Evolutionary conservation across 352 stramenopile species (phyloP), one percentile per base, ranked within the genome.

Genomic region (Phytopythium delawarense): DNA sequence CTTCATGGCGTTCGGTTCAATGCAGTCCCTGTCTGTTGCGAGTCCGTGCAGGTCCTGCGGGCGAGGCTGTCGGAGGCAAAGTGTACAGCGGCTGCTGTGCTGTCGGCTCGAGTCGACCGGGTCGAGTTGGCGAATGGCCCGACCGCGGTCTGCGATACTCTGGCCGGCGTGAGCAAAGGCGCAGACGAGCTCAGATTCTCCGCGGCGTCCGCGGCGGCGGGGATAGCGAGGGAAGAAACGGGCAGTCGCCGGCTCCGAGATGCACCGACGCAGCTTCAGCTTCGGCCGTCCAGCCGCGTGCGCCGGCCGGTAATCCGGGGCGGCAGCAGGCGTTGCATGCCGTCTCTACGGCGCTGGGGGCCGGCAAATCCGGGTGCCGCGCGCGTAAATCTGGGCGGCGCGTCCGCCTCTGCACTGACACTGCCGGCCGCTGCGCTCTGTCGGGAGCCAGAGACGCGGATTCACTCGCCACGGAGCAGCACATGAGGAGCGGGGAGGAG

Each of bases 1-100:
- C 62, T 72, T 72, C 66, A 69, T 72, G 42, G 7, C 15, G 13
- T 1, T 39, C 7, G 34, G 25, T 28, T 28, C 25, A 28, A 8
- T 39, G 34, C 11, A 39, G 11, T 1, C 34, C 34, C 7, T 1
- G 34, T 39, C 34, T 13, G 11, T 8, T 39, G 7, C 34, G 5
- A 46, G 1, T 46, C 40, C 4, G n/a, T 13, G 20, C 15, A 9
- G 8, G 40, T 46, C 15, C 40, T 46, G 40, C n/a, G 40, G 39
- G 11, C 39, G 39, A 44, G 39, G 11, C 39, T 16, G 39, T 44
- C 39, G 7, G 40, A 46, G 15, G 40, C 40, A 21, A 46, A 46
- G 40, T 46, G 40, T 46, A 46, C 40, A 46, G 40, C 13, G 40
- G n/a, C 5, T 4, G 12, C 13, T n/a, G 40, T n/a, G 39, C 40